These are phyloP conservation scores for Gnomoniopsis smithogilvyi DNA, from an alignment of 2,329 filamentous ascomycete genomes.

Conservation along the genomic window DNA sequence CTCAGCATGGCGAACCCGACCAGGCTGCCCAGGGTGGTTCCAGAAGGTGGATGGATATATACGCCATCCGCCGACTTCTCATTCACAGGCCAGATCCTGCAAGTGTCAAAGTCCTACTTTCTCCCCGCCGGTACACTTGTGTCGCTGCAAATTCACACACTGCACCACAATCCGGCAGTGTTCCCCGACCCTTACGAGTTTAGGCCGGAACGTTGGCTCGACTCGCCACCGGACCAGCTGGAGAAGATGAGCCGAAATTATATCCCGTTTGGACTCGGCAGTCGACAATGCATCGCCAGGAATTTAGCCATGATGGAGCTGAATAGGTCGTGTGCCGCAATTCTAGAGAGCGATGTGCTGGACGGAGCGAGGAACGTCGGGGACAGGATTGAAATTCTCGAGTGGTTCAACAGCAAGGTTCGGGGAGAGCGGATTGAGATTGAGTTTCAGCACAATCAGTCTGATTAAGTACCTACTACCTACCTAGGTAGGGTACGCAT, in stretches of 20 bases:
- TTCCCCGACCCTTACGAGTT: slow-evolving; percentile 20
- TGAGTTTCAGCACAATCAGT: too few relatives aligned
- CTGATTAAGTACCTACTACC: neutral
- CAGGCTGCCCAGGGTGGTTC: slow-evolving; percentile 14
- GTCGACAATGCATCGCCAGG: slow-evolving; percentile 20
- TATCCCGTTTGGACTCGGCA: slow-evolving; percentile 22
- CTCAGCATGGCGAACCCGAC: slow-evolving; percentile 19
- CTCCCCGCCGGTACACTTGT: slow-evolving; percentile 3
- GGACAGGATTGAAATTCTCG: slow-evolving; percentile 4
- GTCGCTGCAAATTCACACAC: slow-evolving; percentile 10
- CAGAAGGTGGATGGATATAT: slow-evolving; percentile 6
- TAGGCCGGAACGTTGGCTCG: slow-evolving; percentile 21
- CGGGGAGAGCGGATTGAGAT: slow-evolving; percentile 5
- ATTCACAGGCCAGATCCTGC: neutral
- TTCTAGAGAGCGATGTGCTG: slow-evolving; percentile 3
- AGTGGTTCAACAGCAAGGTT: slow-evolving; percentile 13
- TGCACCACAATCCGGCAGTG: slow-evolving; percentile 21
- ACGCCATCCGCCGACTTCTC: neutral
- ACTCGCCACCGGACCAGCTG: slow-evolving; percentile 9
- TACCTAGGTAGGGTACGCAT: too few relatives aligned
- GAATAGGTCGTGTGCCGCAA: slow-evolving; percentile 7
- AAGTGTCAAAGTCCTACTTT: neutral
- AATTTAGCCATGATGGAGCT: slow-evolving; percentile 20
- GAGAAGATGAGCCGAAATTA: slow-evolving; percentile 12
- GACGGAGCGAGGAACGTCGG: slow-evolving; percentile 9